Evolutionary conservation across 78 protist genomes (phyloP).

Genomic region (Dictyostelium brefeldianum): DNA sequence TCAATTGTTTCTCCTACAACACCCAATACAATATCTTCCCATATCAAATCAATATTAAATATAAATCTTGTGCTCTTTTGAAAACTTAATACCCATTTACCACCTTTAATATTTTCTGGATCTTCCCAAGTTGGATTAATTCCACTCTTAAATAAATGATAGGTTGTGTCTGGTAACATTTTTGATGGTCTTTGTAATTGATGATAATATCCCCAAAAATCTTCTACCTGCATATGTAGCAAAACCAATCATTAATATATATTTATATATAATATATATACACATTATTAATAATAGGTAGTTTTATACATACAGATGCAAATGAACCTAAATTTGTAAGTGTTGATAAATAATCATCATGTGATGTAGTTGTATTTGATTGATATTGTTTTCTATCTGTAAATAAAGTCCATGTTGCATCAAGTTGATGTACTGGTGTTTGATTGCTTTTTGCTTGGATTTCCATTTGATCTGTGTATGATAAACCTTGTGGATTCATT

Average conservation of each 20-base stretch:
- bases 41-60: slow-evolving; percentile 49
- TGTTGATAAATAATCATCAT: slow-evolving; percentile 52
- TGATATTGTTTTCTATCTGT: slow-evolving; percentile 29
- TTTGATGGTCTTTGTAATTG: slow-evolving; percentile 69
- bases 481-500: slow-evolving; percentile 27
- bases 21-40: slow-evolving; percentile 77
- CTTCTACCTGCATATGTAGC: no score
- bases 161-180: slow-evolving; percentile 57
- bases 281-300: not conserved
- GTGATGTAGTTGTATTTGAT: slow-evolving; percentile 16
- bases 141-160: slow-evolving; percentile 69
- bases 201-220: slow-evolving; percentile 71
- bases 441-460: slow-evolving; percentile 27
- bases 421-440: slow-evolving; percentile 41
- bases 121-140: slow-evolving; percentile 78
- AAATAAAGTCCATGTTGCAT: slow-evolving; percentile 60
- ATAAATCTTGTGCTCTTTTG: slow-evolving; percentile 1
- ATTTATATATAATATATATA: not conserved
- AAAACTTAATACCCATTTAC: slow-evolving; percentile 53
- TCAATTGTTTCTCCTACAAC: slow-evolving; percentile 73
- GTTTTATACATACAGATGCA: slow-evolving; percentile 33
- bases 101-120: slow-evolving; percentile 44
- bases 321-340: slow-evolving; percentile 67
- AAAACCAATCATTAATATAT: no score
- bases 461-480: slow-evolving; percentile 43